A percentile compares a stretch with the other conserved stretches of the same genome.
These are phyloP conservation scores for Fusarium veterinarium DNA, from an alignment of 2,329 filamentous ascomycete genomes.

Conservation along the genomic window DNA sequence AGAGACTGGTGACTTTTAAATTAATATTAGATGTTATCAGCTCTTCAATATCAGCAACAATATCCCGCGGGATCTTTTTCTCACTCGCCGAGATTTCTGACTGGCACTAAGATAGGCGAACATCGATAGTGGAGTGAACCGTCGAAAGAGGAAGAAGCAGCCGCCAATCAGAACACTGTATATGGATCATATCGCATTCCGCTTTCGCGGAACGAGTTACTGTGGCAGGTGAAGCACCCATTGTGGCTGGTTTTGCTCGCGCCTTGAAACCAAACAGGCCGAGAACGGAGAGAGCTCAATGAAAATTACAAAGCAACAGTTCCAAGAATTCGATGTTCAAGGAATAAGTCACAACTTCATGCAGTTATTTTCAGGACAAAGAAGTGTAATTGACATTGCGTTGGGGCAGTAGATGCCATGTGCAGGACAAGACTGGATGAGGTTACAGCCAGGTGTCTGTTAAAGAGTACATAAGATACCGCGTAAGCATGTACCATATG, in stretches of 20 bases:
- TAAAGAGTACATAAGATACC: neutral
- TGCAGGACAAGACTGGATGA: fast-evolving
- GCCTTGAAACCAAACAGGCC: neutral
- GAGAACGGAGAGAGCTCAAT: neutral
- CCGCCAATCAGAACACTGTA: fast-evolving
- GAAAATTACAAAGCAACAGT: neutral
- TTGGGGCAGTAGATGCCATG: neutral
- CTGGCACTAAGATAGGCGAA: neutral
- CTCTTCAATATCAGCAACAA: fast-evolving
- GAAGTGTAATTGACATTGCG: fast-evolving
- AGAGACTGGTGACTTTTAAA: neutral
- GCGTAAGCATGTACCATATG: fast-evolving
- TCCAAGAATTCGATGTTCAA: fast-evolving
- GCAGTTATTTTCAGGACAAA: fast-evolving
- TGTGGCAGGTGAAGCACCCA: neutral
- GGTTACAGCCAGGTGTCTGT: fast-evolving
- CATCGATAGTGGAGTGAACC: fast-evolving
- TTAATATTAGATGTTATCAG: fast-evolving
- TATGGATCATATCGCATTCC: fast-evolving
- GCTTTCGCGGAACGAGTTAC: neutral
- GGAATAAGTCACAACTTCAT: fast-evolving
- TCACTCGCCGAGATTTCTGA: neutral
- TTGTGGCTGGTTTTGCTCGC: neutral
- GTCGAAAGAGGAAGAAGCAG: fast-evolving
- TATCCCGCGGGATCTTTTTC: neutral